phyloP scores from a whole-genome alignment of 2,329 filamentous ascomycete genomes.

The Cercospora nicotianae region DNA sequence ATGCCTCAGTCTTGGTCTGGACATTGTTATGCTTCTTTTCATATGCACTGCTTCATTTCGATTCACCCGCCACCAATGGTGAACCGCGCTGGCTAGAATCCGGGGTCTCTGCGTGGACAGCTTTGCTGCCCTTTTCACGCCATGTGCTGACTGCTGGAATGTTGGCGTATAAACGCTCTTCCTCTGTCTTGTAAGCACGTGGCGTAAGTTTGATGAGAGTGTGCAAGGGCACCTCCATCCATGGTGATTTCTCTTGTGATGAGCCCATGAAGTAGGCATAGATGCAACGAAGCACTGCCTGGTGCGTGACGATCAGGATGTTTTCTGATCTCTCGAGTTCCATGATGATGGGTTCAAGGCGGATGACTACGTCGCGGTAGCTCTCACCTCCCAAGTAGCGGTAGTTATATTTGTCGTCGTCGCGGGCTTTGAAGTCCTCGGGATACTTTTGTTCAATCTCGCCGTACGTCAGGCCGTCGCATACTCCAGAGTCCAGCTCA shows the following conservation, averaged over 20 bases:
- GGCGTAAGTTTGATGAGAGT: constrained; percentile 96
- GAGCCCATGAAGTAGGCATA: constrained; percentile 99
- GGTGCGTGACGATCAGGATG: constrained; percentile 96
- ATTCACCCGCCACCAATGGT: constrained; percentile 24
- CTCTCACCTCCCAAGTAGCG: constrained; percentile 95
- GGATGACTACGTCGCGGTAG: constrained; percentile 94
- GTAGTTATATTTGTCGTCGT: constrained; percentile 99
- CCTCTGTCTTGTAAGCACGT: constrained; percentile 87
- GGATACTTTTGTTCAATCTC: constrained; percentile 90
- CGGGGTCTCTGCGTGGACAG: constrained; percentile 68
- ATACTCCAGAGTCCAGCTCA: constrained; percentile 93
- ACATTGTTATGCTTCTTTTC: background rate
- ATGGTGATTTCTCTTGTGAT: constrained; percentile 86
- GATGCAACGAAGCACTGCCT: constrained; percentile 93
- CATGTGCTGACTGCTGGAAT: constrained; percentile 96
- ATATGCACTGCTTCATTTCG: background rate
- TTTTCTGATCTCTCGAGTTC: constrained; percentile 94
- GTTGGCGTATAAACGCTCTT: constrained; percentile 82
- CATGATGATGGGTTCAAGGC: constrained; percentile 99
- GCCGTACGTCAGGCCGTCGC: constrained; percentile 93
- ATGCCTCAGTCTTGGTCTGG: background rate
- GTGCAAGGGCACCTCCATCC: constrained; percentile 98
- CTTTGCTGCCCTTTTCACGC: constrained; percentile 88
- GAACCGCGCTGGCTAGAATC: constrained; percentile 23
- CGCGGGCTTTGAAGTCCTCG: constrained; percentile 90